These are phyloP conservation scores for Trichocomaceae sp. DNA, from an alignment of 2,329 filamentous ascomycete species.

Conservation along the genomic window DNA sequence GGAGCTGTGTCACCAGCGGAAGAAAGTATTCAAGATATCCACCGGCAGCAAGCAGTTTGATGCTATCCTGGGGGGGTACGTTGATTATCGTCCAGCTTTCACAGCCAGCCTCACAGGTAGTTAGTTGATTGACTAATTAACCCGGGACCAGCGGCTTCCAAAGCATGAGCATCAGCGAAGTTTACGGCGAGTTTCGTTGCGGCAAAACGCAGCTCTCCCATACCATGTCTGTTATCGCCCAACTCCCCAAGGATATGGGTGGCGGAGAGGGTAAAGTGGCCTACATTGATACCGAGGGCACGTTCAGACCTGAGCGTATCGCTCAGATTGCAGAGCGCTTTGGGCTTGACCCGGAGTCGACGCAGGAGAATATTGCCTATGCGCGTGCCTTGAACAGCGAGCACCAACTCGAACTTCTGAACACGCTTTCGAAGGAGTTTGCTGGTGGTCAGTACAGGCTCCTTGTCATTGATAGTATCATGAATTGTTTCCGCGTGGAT, in stretches of 20 bases:
- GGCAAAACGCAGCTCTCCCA: constrained; percentile 65
- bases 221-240: constrained; percentile 61
- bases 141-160: constrained; percentile 55
- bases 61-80: constrained; percentile 55
- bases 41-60: constrained; percentile 66
- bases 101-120: not conserved
- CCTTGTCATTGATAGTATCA: constrained; percentile 63
- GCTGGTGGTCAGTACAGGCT: constrained; percentile 58
- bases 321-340: constrained; percentile 61
- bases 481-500: constrained; percentile 63
- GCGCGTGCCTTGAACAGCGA: constrained; percentile 61
- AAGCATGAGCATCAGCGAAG: constrained; percentile 61
- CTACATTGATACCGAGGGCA: constrained; percentile 62
- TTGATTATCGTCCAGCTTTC: not conserved
- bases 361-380: constrained; percentile 62
- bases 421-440: constrained; percentile 56
- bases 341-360: constrained; percentile 51
- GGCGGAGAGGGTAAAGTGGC: constrained; percentile 63
- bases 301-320: constrained; percentile 62
- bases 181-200: constrained; percentile 45
- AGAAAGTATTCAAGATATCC: constrained; percentile 58
- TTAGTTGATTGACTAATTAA: not conserved
- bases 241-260: constrained; percentile 51
- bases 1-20: constrained; percentile 57
- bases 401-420: constrained; percentile 58